phyloP scores from a whole-genome alignment of 352 stramenopile species.

The Phytophthora quininea region DNA sequence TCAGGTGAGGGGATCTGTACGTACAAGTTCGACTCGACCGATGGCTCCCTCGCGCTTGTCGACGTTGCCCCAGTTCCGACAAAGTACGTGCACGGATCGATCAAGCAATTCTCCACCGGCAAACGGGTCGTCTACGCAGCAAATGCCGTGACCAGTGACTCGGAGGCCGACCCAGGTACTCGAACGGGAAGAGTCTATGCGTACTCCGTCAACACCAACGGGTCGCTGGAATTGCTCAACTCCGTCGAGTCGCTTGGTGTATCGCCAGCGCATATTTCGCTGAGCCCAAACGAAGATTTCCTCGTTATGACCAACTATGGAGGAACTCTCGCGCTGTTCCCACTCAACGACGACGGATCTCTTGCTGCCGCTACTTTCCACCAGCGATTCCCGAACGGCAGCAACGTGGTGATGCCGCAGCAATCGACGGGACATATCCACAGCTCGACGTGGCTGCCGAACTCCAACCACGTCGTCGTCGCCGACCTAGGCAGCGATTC shows the following conservation, averaged over 20 bases:
- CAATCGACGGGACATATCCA: constrained; percentile 65
- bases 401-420: constrained; percentile 36
- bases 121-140: constrained; percentile 53
- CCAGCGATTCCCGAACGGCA: constrained; percentile 48
- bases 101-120: constrained; percentile 30
- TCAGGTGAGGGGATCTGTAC: constrained; percentile 67
- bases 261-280: constrained; percentile 50
- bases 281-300: constrained; percentile 57
- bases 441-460: constrained; percentile 65
- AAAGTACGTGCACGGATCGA: constrained; percentile 66
- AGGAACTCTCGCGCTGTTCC: constrained; percentile 65
- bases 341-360: constrained; percentile 50
- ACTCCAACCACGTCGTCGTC: constrained; percentile 46
- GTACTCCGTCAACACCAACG: constrained; percentile 39
- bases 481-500: constrained; percentile 69
- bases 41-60: constrained; percentile 44
- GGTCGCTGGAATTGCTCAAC: constrained; percentile 53
- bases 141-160: constrained; percentile 57
- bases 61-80: constrained; percentile 48
- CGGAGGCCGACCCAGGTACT: constrained; percentile 24
- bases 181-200: constrained; percentile 59
- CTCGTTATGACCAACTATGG: constrained; percentile 71
- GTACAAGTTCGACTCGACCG: constrained; percentile 53
- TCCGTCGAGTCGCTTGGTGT: constrained; percentile 50
- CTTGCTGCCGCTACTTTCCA: constrained; percentile 43